A percentile compares a stretch with the other conserved stretches of the same genome.
Conservation (phyloP, 345 rosid species). For the Xanthoceras sorbifolium region DNA sequence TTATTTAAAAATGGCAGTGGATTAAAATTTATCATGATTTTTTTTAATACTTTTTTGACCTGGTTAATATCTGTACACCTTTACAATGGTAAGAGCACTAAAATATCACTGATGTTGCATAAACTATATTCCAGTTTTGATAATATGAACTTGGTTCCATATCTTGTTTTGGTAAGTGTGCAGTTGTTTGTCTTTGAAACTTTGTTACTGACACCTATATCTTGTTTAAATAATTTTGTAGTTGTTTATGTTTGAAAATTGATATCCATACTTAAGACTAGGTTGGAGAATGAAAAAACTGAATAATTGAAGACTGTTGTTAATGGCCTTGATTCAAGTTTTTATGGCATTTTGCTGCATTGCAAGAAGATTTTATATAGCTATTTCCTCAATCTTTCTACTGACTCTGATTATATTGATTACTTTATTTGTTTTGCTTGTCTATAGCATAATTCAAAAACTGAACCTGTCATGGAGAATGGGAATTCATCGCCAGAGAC, state of each 20-base stretch:
- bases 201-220: background rate
- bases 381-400: background rate
- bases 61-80: background rate
- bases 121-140: background rate
- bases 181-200: background rate
- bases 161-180: background rate
- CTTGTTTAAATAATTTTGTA: background rate
- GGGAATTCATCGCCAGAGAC: conserved; percentile 62
- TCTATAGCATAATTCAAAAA: conserved; percentile 58
- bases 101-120: background rate
- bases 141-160: background rate
- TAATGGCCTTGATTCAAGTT: background rate
- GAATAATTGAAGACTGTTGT: conserved; percentile 2
- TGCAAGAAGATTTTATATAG: background rate
- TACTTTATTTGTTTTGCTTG: conserved; percentile 18
- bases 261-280: background rate
- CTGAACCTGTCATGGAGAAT: conserved; percentile 58
- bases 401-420: conserved; percentile 1
- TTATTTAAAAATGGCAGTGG: background rate
- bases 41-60: background rate
- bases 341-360: background rate
- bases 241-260: background rate
- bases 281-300: background rate
- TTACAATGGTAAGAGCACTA: conserved; percentile 3
- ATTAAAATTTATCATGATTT: background rate